Conservation (phyloP, 192 early-diverging fungal genomes). For the Coemansia sp. region DNA sequence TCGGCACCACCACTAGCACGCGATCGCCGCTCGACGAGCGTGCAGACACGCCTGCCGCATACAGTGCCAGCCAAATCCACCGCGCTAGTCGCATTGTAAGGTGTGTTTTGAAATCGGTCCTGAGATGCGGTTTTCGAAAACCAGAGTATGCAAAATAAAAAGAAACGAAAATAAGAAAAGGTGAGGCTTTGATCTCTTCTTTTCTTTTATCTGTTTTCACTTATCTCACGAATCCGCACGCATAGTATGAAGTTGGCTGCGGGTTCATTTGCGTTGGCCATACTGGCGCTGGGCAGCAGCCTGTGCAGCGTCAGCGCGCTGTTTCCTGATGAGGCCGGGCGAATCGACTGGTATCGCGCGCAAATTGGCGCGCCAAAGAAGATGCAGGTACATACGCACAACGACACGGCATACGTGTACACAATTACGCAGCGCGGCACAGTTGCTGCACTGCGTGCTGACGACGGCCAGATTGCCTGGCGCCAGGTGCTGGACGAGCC, state of each 20-base stretch:
- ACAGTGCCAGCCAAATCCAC: constrained; percentile 12
- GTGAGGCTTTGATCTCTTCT: not conserved
- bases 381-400: constrained; percentile 19
- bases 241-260: not conserved
- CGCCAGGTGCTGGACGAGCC: constrained; percentile 69
- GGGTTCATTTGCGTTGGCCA: not conserved
- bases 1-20: constrained; percentile 69
- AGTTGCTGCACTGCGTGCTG: constrained; percentile 66
- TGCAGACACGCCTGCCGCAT: constrained; percentile 33
- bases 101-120: not conserved
- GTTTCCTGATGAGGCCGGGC: constrained; percentile 51
- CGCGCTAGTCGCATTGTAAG: constrained; percentile 17
- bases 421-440: constrained; percentile 72
- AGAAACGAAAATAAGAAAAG: not conserved
- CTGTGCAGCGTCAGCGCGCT: constrained; percentile 14
- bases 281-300: constrained; percentile 20
- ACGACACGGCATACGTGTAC: constrained; percentile 42
- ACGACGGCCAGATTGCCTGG: constrained; percentile 74
- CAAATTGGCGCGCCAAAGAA: constrained; percentile 40
- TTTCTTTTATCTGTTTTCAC: not conserved
- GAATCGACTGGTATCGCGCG: constrained; percentile 48
- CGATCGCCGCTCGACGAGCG: constrained; percentile 65
- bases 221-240: not conserved
- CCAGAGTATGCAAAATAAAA: not conserved
- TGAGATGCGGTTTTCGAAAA: not conserved